Evolutionary conservation across 169 alveolate genomes (phyloP).

Genomic region (Plasmodium ovale): DNA sequence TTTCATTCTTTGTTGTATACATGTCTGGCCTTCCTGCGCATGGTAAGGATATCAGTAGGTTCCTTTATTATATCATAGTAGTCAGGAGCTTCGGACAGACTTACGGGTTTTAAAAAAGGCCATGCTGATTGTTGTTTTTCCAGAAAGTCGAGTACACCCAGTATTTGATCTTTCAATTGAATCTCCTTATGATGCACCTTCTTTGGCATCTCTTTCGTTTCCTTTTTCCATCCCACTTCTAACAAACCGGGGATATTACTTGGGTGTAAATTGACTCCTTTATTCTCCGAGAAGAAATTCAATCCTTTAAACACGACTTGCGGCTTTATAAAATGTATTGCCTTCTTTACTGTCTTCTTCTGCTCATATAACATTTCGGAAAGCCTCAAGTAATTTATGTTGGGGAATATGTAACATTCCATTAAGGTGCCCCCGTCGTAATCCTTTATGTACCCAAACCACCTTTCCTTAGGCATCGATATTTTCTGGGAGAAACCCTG

Average conservation of each 20-base stretch:
- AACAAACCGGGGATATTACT: slow-evolving; percentile 93
- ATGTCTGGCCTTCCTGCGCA: slow-evolving; percentile 90
- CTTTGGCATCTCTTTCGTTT: slow-evolving; percentile 70
- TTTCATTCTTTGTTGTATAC: slow-evolving; percentile 22
- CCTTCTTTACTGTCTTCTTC: slow-evolving; percentile 89
- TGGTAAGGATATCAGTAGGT: slow-evolving; percentile 97
- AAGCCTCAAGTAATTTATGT: slow-evolving; percentile 94
- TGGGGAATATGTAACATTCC: slow-evolving; percentile 96
- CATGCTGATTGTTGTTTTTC: slow-evolving; percentile 92
- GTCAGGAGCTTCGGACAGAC: slow-evolving; percentile 96
- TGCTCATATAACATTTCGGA: slow-evolving; percentile 93
- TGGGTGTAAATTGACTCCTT: slow-evolving; percentile 81
- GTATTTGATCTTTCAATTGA: slow-evolving; percentile 88
- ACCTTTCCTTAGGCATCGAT: slow-evolving; percentile 95
- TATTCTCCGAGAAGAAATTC: slow-evolving; percentile 79
- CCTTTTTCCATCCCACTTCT: slow-evolving; percentile 94
- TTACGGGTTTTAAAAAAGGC: slow-evolving; percentile 98
- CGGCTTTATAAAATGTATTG: slow-evolving; percentile 89
- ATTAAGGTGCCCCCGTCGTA: slow-evolving; percentile 99
- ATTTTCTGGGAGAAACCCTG: slow-evolving; percentile 97
- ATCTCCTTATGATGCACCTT: slow-evolving; percentile 74
- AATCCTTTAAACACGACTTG: slow-evolving; percentile 90
- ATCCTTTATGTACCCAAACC: slow-evolving; percentile 99
- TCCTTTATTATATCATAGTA: slow-evolving; percentile 96
- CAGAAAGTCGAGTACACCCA: slow-evolving; percentile 84